These are phyloP conservation scores for Penicillium sp. DNA, from an alignment of 2,329 filamentous ascomycete genomes.

Conservation along the genomic window DNA sequence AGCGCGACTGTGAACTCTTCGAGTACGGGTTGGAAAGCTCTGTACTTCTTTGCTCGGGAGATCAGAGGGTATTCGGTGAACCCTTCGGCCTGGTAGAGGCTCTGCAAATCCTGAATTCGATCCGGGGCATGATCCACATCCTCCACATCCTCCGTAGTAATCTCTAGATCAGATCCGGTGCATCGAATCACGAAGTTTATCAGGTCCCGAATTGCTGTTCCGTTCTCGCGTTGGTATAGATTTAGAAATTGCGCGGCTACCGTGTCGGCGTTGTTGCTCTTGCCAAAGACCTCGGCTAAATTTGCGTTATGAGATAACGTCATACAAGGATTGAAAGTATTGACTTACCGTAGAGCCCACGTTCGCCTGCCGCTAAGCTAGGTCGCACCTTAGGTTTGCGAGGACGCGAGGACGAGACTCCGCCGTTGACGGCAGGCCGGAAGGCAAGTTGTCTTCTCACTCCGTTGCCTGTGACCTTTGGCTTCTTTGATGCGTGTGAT, in stretches of 20 bases:
- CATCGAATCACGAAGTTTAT: slow-evolving; percentile 65
- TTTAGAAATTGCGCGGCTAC: slow-evolving; percentile 60
- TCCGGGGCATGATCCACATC: slow-evolving; percentile 85
- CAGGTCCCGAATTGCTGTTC: slow-evolving; percentile 56
- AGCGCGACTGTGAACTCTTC: slow-evolving; percentile 77
- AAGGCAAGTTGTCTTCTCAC: slow-evolving; percentile 53
- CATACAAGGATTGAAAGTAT: not conserved
- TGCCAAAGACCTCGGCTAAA: slow-evolving; percentile 60
- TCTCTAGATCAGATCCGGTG: slow-evolving; percentile 76
- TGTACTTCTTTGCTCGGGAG: slow-evolving; percentile 72
- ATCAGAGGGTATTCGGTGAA: slow-evolving; percentile 91
- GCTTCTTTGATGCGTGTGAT: slow-evolving; percentile 51
- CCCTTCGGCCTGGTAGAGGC: slow-evolving; percentile 78
- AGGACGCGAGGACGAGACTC: slow-evolving; percentile 45
- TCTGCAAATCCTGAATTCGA: slow-evolving; percentile 79
- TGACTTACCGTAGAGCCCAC: slow-evolving; percentile 57
- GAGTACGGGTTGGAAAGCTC: slow-evolving; percentile 75
- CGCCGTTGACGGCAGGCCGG: slow-evolving; percentile 50
- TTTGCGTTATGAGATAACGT: slow-evolving; percentile 24
- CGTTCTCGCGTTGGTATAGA: slow-evolving; percentile 56
- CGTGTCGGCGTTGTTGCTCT: slow-evolving; percentile 55
- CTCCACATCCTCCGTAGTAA: slow-evolving; percentile 79
- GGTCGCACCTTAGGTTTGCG: slow-evolving; percentile 54
- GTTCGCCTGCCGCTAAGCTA: slow-evolving; percentile 53
- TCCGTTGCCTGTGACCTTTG: slow-evolving; percentile 55